phyloP scores from a whole-genome alignment of 129 eudicot species.

The Dittrichia graveolens region DNA sequence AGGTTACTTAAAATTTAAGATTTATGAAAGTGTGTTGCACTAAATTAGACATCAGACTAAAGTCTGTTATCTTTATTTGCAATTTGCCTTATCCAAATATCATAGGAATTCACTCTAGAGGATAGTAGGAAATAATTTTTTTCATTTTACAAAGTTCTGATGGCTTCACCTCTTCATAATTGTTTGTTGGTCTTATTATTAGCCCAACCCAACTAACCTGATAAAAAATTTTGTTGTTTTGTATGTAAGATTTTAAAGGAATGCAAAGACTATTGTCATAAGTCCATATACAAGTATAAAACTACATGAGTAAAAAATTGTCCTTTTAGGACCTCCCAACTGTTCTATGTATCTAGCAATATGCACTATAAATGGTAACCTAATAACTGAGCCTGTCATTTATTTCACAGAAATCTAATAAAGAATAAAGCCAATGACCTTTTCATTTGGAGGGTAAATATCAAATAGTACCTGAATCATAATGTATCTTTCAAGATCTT shows the following conservation, averaged over 20 bases:
- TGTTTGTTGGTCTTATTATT: background rate
- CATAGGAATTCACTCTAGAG: too few relatives aligned
- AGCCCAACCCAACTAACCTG: background rate
- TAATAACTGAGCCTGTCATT: slow-evolving; percentile 5
- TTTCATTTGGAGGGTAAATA: background rate
- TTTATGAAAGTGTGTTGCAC: too few relatives aligned
- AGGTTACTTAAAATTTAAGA: background rate
- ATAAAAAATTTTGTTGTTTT: background rate
- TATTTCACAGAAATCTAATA: background rate
- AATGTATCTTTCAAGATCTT: slow-evolving; percentile 69
- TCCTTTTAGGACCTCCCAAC: background rate
- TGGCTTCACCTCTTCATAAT: background rate
- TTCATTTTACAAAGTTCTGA: too few relatives aligned
- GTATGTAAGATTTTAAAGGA: background rate
- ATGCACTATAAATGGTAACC: background rate
- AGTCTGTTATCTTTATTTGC: too few relatives aligned
- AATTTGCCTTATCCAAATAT: too few relatives aligned
- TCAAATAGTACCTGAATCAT: slow-evolving; percentile 68
- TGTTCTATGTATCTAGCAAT: background rate
- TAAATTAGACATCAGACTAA: too few relatives aligned
- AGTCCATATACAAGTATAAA: background rate
- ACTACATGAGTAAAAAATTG: background rate
- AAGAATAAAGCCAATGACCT: background rate
- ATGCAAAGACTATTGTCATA: background rate
- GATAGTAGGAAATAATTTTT: too few relatives aligned